Percentiles rank a stretch among this genome's conserved stretches.
These are phyloP conservation scores for Physcomitrellopsis africana DNA, from an alignment of 225 moss, liverwort and hornwort genomes.

Conservation along the genomic window DNA sequence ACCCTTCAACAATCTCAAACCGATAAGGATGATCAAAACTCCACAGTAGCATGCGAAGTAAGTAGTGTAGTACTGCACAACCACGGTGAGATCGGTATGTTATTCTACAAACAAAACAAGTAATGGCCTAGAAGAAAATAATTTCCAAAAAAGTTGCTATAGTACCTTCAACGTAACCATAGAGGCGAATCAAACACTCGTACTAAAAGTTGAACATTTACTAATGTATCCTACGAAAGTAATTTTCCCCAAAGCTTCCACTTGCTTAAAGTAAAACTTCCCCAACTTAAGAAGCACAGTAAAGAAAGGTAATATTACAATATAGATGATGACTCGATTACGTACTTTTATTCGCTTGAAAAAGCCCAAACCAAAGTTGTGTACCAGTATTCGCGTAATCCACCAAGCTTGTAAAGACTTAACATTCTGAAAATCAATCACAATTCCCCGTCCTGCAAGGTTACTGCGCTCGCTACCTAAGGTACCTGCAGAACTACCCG, in stretches of 20 bases:
- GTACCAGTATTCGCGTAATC: constrained; percentile 71
- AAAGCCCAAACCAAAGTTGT: constrained; percentile 84
- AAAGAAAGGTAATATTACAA: not conserved
- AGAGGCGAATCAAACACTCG: not conserved
- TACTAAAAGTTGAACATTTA: not conserved
- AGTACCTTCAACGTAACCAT: not conserved
- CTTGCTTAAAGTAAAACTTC: not conserved
- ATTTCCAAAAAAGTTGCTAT: not conserved
- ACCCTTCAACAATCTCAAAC: constrained; percentile 83
- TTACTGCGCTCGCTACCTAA: constrained; percentile 58
- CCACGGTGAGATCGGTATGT: constrained; percentile 10
- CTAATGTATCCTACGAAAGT: no score
- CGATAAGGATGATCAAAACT: constrained; percentile 71
- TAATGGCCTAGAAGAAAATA: constrained; percentile 5
- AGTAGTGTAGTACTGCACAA: constrained; percentile 91
- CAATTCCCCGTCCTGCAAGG: constrained; percentile 72
- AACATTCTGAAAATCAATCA: constrained; percentile 64
- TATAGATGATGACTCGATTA: not conserved
- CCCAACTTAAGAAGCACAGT: not conserved
- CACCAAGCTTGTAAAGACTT: constrained; percentile 89
- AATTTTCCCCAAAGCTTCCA: no score
- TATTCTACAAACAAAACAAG: constrained; percentile 3
- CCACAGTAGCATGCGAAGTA: constrained; percentile 95
- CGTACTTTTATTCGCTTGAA: constrained; percentile 82
- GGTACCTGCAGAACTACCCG: constrained; percentile 34